Evolutionary conservation across 352 stramenopile species (phyloP), one percentile per base, ranked within the genome.

Genomic region (Phytophthora palmivora): DNA sequence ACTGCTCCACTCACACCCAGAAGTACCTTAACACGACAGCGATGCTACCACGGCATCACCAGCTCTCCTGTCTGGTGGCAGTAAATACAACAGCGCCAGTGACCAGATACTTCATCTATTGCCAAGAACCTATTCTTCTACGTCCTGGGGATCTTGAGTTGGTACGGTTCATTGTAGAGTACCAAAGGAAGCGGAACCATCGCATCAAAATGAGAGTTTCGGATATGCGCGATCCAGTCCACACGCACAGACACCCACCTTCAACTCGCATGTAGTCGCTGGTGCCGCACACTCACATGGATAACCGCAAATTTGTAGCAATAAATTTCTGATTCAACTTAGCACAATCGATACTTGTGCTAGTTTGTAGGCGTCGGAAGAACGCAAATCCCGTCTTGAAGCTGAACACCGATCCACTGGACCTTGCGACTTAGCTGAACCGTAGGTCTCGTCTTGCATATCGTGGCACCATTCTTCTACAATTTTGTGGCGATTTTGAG

Each of bases 111-210:
- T 30, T 67, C 66, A 34, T 10, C 42, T 10, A 43, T 74, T 32
- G 44, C 41, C 10, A 76, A 57, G 34, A 81, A 60, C 16, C 80
- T 76, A 18, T 58, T 89, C 14, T 86, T 87, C 46, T 71, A 86
- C 32, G 26, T 85, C 14, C 63, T 91, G 14, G 67, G 33, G 7
- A 34, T 69, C 26, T 54, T 52, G 14, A 58, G 66, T 33, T 73
- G 21, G 51, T 63, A 38, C 62, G 70, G 2, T 22, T 65, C 38
- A 42, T 70, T 15, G 42, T 61, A 41, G 67, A 48, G n/a, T 68
- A 69, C 36, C 57, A 76, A 26, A 62, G 57, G 15, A 69, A 69
- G 32, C 56, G 61, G 6, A 63, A 42, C 37, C 56, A 70, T 19
- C 54, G 41, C 48, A 46, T 44, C 36, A 58, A 70, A 33, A 18